Percentiles rank a stretch among this genome's conserved stretches.
phyloP scores from a whole-genome alignment of 2,329 filamentous ascomycete genomes.

The Hirsutella thompsonii region DNA sequence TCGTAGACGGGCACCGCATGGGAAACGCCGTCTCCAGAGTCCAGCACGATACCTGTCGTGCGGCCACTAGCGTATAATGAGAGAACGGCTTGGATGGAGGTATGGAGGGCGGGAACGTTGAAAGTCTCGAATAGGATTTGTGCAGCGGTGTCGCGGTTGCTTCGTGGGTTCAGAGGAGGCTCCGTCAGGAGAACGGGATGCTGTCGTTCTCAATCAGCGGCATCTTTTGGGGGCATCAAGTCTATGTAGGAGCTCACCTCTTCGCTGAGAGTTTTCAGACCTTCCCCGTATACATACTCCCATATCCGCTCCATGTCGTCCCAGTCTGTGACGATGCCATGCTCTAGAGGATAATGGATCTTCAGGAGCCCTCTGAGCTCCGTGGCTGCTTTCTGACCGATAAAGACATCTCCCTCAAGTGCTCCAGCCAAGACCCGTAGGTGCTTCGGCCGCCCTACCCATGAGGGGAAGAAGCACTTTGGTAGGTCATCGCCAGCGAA shows the following conservation, averaged over 20 bases:
- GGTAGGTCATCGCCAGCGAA: slow-evolving; percentile 94
- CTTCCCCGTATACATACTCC: slow-evolving; percentile 94
- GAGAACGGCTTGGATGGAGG: slow-evolving; percentile 91
- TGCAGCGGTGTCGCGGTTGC: slow-evolving; percentile 90
- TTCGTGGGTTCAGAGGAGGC: slow-evolving; percentile 85
- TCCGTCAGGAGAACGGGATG: slow-evolving; percentile 95
- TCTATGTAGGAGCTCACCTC: slow-evolving; percentile 46
- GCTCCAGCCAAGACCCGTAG: slow-evolving; percentile 89
- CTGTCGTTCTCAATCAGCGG: slow-evolving; percentile 26
- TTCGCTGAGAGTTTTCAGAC: slow-evolving; percentile 91
- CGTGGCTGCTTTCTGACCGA: slow-evolving; percentile 76
- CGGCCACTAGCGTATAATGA: slow-evolving; percentile 92
- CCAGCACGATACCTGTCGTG: slow-evolving; percentile 90
- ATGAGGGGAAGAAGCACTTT: slow-evolving; percentile 95
- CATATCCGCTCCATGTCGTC: slow-evolving; percentile 99
- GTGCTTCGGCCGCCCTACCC: slow-evolving; percentile 93
- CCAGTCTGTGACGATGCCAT: slow-evolving; percentile 98
- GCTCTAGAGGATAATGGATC: slow-evolving; percentile 90
- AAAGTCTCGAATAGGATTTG: slow-evolving; percentile 98
- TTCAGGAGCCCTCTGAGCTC: slow-evolving; percentile 88
- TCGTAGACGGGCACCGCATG: slow-evolving; percentile 97
- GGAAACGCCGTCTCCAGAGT: slow-evolving; percentile 90
- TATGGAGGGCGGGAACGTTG: slow-evolving; percentile 93
- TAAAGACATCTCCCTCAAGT: slow-evolving; percentile 92
- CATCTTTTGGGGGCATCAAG: background rate